Conservation (phyloP, 352 stramenopile genomes). For the Phytophthora agathidicida region DNA sequence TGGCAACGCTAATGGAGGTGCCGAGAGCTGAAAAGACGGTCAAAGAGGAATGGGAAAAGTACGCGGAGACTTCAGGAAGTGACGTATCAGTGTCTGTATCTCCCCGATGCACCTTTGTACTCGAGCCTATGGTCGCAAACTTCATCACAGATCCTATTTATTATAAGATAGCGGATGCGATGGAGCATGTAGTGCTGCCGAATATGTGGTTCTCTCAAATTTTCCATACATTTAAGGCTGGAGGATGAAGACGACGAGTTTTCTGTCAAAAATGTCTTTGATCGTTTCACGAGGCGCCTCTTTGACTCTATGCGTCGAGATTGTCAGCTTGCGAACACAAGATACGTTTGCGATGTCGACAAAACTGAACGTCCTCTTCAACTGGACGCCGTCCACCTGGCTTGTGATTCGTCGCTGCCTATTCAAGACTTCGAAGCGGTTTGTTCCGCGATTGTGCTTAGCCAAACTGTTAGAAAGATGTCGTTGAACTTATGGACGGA, state of each 20-base stretch:
- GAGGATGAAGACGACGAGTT: not conserved
- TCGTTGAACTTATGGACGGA: too few relatives aligned
- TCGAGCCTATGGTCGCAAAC: slow-evolving; percentile 7
- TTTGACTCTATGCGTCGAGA: too few relatives aligned
- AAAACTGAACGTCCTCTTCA: too few relatives aligned
- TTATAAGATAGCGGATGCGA: not conserved
- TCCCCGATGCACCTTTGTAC: slow-evolving; percentile 26
- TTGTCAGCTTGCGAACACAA: too few relatives aligned
- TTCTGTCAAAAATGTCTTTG: slow-evolving; percentile 10
- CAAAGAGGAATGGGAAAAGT: slow-evolving; percentile 4
- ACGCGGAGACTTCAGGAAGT: not conserved
- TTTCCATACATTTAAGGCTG: not conserved
- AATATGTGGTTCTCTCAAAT: slow-evolving; percentile 3
- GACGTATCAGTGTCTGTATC: not conserved
- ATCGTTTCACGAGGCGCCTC: too few relatives aligned
- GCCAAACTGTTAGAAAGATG: slow-evolving; percentile 3
- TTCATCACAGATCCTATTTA: not conserved
- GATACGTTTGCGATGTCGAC: too few relatives aligned
- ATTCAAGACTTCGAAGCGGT: too few relatives aligned
- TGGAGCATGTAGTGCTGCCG: not conserved
- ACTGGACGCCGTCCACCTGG: too few relatives aligned
- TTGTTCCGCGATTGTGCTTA: slow-evolving; percentile 6
- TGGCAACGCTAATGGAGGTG: too few relatives aligned
- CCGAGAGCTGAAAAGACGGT: not conserved
- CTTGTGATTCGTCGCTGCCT: too few relatives aligned